A percentile compares a stretch with the other conserved stretches of the same genome.
Conservation (phyloP, 768 basidiomycete genomes). For the Lactarius sp. region DNA sequence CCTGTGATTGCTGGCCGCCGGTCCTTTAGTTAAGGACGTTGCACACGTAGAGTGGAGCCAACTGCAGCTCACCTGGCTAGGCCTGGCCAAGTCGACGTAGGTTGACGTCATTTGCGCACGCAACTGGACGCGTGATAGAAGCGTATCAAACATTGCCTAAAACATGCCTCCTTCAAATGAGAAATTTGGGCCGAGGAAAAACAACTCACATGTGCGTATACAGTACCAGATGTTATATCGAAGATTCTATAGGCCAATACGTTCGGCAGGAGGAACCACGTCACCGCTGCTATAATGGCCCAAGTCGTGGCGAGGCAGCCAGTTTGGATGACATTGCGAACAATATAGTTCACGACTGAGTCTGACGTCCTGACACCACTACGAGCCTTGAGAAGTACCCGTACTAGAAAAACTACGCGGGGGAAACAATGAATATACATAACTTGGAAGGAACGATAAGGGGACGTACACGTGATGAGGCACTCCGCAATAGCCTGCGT, state of each 20-base stretch:
- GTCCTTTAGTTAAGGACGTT: background rate
- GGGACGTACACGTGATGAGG: background rate
- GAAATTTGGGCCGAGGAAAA: background rate
- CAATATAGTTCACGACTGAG: background rate
- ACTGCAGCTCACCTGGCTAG: background rate
- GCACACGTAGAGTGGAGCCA: background rate
- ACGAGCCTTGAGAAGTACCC: conserved; percentile 1
- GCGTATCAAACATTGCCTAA: conserved; percentile 3
- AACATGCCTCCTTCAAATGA: background rate
- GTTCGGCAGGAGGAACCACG: background rate
- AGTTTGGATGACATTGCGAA: conserved; percentile 2
- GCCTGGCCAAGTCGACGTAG: background rate
- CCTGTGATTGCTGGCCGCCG: background rate
- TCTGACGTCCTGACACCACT: background rate
- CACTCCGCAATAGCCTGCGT: background rate
- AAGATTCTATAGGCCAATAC: background rate
- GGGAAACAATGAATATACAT: background rate
- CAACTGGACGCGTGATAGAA: background rate
- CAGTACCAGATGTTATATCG: conserved; percentile 1
- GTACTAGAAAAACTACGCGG: background rate
- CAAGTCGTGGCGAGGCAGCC: background rate
- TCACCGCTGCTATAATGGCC: background rate
- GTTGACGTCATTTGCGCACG: background rate
- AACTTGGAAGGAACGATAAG: background rate
- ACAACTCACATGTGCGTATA: conserved; percentile 10